Base-by-base conservation (phyloP, 129 eudicot species). In the Lactuca sativa region DNA sequence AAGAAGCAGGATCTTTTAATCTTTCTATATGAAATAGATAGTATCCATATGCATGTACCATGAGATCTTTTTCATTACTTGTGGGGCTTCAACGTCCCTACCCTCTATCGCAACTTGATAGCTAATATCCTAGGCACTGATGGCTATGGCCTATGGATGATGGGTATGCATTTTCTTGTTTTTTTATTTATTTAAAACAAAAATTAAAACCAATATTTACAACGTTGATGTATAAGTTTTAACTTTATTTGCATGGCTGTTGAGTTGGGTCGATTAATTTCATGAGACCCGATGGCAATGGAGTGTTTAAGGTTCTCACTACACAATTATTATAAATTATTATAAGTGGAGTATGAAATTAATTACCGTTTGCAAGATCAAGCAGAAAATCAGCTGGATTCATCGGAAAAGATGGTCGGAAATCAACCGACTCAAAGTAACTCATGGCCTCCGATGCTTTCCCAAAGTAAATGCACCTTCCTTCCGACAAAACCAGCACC, bases 331-430 rank as follows among this genome's bases (percentile, higher is more conserved):
- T 41, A 54, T 53, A 38, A 9, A 73, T 48, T 1, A 55, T 44
- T 47, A 49, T 44, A 52, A 32, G 13, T 53, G 13, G 49, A 64
- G 63, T 30, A 41, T 13, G 30, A 11, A 5, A 38, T 1, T n/a
- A 21, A 73, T 56, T 90, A 93, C 98, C 98, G 62, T 93, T 93
- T 2, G 98, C 98, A 82, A 93, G 95, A 85, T 93, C 98, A 43
- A 93, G 97, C 80, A 90, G 64, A 61, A 93, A 93, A 78, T 93
- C 98, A 4, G 98, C 96, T 8, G 98, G 98, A 77, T 93, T 93
- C 95, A 93, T 90, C 25, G 97, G 84, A 73, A 93, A 89, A 56
- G 86, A 71, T 15, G 98, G 98, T 55, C 88, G 74, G 47, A 81
- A 90, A 21, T 87, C 89, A 1, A 93, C 74, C 5, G 88, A 72